Evolutionary conservation across 2,329 filamentous ascomycete genomes (phyloP).

Genomic region (Sporothrix mexicana): DNA sequence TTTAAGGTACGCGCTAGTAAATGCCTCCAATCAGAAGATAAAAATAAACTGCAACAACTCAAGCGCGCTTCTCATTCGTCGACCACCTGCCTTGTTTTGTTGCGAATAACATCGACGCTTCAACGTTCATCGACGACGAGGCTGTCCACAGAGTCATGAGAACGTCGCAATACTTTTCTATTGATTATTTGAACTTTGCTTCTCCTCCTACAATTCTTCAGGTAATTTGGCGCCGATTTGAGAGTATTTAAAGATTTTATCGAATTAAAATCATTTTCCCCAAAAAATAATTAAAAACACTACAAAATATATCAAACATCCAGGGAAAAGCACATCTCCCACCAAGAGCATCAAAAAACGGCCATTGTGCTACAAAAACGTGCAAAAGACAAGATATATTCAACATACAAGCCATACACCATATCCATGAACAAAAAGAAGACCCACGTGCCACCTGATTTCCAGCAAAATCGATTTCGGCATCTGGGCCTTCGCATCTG

Average conservation of each 20-base stretch:
- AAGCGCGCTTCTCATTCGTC: slow-evolving; percentile 11
- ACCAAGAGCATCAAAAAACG: neutral
- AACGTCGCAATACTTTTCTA: neutral
- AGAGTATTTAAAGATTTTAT: neutral
- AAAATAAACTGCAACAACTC: slow-evolving; percentile 19
- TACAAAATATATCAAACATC: neutral
- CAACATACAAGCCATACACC: no score
- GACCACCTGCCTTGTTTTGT: neutral
- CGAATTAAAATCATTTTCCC: neutral
- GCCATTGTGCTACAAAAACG: neutral
- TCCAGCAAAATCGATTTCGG: no score
- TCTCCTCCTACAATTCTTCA: neutral
- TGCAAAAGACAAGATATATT: no score
- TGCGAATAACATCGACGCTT: neutral
- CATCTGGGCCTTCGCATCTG: no score
- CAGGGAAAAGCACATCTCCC: no score
- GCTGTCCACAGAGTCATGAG: neutral
- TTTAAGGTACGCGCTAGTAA: slow-evolving; percentile 20
- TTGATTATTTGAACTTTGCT: no score
- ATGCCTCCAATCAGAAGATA: slow-evolving; percentile 26
- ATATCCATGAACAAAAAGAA: no score
- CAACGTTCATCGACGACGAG: slow-evolving; percentile 2
- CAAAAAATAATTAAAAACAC: neutral
- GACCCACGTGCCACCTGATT: no score
- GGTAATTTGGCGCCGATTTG: neutral